Conservation (phyloP, 2,329 filamentous ascomycete genomes). For the Sporothrix luriei region DNA sequence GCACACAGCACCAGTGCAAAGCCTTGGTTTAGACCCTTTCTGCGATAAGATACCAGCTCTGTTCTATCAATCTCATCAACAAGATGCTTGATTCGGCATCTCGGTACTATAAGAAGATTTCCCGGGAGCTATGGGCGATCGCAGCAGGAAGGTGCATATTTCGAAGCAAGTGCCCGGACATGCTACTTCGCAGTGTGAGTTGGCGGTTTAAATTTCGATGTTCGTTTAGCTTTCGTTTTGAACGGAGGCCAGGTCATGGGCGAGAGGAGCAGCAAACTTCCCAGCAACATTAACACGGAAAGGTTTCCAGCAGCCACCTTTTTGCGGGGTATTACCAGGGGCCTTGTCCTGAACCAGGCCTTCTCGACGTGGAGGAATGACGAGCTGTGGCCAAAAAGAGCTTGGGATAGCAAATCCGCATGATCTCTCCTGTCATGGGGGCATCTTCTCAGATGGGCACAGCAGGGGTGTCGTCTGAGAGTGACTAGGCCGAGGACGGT, state of each 20-base stretch:
- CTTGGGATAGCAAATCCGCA: constrained; percentile 23
- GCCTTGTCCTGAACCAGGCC: constrained; percentile 14
- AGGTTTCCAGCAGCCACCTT: neutral
- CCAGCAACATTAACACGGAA: neutral
- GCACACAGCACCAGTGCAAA: neutral
- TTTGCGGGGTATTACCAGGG: constrained; percentile 26
- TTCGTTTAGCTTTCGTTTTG: neutral
- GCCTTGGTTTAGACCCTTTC: constrained; percentile 13
- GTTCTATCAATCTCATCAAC: constrained; percentile 23
- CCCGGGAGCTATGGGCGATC: constrained; percentile 28
- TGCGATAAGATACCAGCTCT: constrained; percentile 24
- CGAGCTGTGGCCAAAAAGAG: constrained; percentile 17
- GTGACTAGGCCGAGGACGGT: constrained; percentile 8
- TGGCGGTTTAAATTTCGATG: neutral
- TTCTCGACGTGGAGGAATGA: constrained; percentile 4
- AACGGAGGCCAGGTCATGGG: neutral
- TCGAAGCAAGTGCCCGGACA: neutral
- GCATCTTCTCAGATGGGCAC: constrained; percentile 3
- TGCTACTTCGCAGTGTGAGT: neutral
- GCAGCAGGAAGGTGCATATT: neutral
- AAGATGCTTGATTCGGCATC: constrained; percentile 30
- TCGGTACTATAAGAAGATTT: constrained; percentile 32
- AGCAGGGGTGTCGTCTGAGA: neutral
- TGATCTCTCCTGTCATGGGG: constrained; percentile 29
- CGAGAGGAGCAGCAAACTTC: constrained; percentile 18